Evolutionary conservation across 2,329 filamentous ascomycete species (phyloP).

Genomic region (Hypoxylon sp.): DNA sequence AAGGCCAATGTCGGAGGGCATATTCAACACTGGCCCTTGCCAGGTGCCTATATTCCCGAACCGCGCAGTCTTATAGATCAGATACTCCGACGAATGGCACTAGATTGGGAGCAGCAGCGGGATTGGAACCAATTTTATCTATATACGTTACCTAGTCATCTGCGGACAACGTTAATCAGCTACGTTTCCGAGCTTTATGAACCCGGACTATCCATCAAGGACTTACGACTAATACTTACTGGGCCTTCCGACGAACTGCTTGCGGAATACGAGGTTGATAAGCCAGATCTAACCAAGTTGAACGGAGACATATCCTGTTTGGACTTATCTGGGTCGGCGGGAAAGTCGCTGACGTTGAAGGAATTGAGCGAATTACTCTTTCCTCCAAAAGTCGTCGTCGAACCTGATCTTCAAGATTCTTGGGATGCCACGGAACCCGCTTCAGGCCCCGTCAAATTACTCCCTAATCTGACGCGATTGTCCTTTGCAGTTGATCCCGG

Average conservation of each 20-base stretch:
- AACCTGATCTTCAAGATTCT: constrained; percentile 62
- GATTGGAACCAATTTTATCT: constrained; percentile 71
- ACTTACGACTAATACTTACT: constrained; percentile 61
- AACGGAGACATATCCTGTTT: constrained; percentile 67
- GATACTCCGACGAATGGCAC: constrained; percentile 65
- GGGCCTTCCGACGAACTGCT: constrained; percentile 53
- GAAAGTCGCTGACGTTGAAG: constrained; percentile 66
- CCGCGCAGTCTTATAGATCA: constrained; percentile 67
- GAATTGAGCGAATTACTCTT: constrained; percentile 68
- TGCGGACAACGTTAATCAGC: constrained; percentile 67
- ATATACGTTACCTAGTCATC: constrained; percentile 67
- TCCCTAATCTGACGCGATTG: constrained; percentile 73
- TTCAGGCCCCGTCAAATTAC: constrained; percentile 54
- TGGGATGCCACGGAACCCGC: constrained; percentile 64
- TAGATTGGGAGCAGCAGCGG: constrained; percentile 69
- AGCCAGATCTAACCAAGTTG: constrained; percentile 49
- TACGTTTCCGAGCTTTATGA: constrained; percentile 63
- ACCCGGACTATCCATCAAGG: constrained; percentile 65
- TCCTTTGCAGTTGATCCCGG: constrained; percentile 68
- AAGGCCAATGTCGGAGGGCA: constrained; percentile 30
- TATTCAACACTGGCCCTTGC: constrained; percentile 57
- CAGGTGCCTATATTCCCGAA: constrained; percentile 62
- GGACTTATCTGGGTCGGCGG: constrained; percentile 69
- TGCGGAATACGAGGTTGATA: constrained; percentile 51
- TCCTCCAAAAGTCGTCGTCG: constrained; percentile 50